A percentile compares a stretch with the other conserved stretches of the same genome.
These are phyloP conservation scores for Akebia trifoliata DNA, from an alignment of 164 flowering plant genomes.

Conservation along the genomic window DNA sequence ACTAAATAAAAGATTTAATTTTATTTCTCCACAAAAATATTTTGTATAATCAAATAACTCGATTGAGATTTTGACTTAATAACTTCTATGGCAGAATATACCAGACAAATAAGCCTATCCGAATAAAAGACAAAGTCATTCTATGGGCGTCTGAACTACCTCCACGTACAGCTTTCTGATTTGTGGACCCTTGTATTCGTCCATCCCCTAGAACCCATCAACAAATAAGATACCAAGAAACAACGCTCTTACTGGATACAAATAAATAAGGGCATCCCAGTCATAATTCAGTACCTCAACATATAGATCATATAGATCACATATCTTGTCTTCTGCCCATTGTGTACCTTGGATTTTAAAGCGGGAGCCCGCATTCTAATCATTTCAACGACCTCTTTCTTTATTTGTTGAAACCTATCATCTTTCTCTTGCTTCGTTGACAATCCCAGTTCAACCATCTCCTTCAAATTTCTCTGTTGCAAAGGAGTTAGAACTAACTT, in stretches of 20 bases:
- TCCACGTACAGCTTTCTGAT: slow-evolving; percentile 80
- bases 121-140: too few species aligned
- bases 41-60: too few species aligned
- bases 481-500: slow-evolving; percentile 6
- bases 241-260: background rate
- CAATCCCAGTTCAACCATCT: slow-evolving; percentile 59
- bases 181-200: slow-evolving; percentile 83
- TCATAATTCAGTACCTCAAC: slow-evolving; percentile 52
- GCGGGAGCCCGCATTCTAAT: slow-evolving; percentile 39
- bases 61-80: too few species aligned
- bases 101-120: too few species aligned
- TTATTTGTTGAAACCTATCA: slow-evolving; percentile 64
- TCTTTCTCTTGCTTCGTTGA: slow-evolving; percentile 83
- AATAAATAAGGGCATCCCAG: background rate
- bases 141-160: slow-evolving; percentile 36
- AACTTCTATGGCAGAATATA: too few species aligned
- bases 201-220: slow-evolving; percentile 62
- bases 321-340: slow-evolving; percentile 61
- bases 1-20: too few species aligned
- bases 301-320: slow-evolving; percentile 90
- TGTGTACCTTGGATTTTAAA: slow-evolving; percentile 54
- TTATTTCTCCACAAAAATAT: too few species aligned
- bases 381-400: slow-evolving; percentile 83
- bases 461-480: slow-evolving; percentile 74
- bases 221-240: slow-evolving; percentile 1